Conservation (phyloP, 164 flowering plant genomes). For the Kalanchoe fedtschenkoi region DNA sequence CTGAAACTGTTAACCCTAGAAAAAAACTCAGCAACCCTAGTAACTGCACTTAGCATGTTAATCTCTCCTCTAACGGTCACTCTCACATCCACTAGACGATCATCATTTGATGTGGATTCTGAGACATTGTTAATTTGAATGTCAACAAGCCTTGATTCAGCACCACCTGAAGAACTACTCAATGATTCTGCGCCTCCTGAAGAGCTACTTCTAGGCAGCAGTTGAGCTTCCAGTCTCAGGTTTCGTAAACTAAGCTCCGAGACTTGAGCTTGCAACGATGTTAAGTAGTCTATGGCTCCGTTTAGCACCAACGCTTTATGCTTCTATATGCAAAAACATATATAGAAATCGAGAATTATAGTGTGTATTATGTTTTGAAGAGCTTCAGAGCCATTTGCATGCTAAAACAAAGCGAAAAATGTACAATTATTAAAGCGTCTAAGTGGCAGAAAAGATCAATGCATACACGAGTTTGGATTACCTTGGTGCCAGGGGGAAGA, state of each 20-base stretch:
- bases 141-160: not conserved
- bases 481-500: conserved; percentile 88
- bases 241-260: conserved; percentile 2
- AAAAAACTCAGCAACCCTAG: not conserved
- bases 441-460: not conserved
- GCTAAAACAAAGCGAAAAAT: not conserved
- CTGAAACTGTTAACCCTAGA: not conserved
- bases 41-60: not conserved
- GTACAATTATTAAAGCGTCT: not conserved
- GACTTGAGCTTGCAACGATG: conserved; percentile 7
- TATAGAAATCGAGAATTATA: not conserved
- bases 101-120: conserved; percentile 1
- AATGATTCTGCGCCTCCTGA: not conserved
- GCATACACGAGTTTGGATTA: not conserved
- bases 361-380: not conserved
- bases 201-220: not conserved
- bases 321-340: conserved; percentile 26
- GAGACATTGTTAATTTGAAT: not conserved
- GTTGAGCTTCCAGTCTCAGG: conserved; percentile 7
- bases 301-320: conserved; percentile 60
- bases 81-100: not conserved
- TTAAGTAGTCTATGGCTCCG: conserved; percentile 5
- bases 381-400: not conserved
- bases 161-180: not conserved
- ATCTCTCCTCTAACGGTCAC: not conserved